Evolutionary conservation across 176 grass and related monocot species (phyloP), one percentile per base, ranked within the genome.

Genomic region (Otatea glauca): DNA sequence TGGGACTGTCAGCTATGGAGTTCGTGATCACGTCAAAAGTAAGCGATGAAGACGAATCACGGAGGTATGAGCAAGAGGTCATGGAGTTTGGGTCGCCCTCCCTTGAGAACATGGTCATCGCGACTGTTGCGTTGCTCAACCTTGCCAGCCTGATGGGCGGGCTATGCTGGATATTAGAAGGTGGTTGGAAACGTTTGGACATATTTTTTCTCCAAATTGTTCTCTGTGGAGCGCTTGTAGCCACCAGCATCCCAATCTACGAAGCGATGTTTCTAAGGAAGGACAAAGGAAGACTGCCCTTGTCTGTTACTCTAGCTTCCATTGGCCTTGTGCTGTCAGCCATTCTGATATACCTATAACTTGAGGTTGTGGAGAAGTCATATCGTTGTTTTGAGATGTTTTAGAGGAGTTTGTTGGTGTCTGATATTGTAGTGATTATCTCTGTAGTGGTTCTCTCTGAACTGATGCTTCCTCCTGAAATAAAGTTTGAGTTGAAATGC

Each of bases 241-340:
- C 74, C 16, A 41, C 69, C 25, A 87, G 88, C 63, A 21, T 89
- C 32, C 87, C 86, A 5, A 65, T 91, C 39, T 92, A 90, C 53
- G 83, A 90, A 76, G 93, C 88, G 17, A 75, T 92, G 72, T 86
- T 95, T 60, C n/a, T 92, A 1, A 83, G 92, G 81, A 92, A 83
- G 15, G 88, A 95, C 13, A 85, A 81, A 45, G 93, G 90, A 2
- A 79, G 74, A 27, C 69, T 92, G 20, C 85, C 82, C 8, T 70
- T 72, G 20, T 51, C 83, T 7, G 72, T 89, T 18, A 86, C 90
- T 9, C n/a, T 92, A 34, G 75, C 44, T 2, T 90, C 90, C 20
- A 1, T 86, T 38, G 88, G 72, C 4, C 44, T 90, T 51, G 27
- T 88, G 16, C 18, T 78, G 35, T 12, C 88, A 14, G 62, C 25